Evolutionary conservation across 2,329 filamentous ascomycete species (phyloP).

Genomic region (Epichloe sp.): DNA sequence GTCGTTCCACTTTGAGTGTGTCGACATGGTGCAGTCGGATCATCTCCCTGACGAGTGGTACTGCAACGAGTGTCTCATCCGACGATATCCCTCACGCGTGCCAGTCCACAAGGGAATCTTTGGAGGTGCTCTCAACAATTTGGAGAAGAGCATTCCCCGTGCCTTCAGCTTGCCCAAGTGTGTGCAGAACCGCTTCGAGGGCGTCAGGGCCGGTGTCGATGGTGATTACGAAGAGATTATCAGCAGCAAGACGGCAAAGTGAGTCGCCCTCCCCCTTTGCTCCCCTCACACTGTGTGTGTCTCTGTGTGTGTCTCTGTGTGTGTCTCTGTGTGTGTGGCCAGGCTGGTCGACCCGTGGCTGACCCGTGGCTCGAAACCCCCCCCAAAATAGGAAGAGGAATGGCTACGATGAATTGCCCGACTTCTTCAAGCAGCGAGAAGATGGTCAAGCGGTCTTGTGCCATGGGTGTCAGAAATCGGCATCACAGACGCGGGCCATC

Average conservation of each 20-base stretch:
- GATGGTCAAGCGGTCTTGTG: constrained; percentile 71
- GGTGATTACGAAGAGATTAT: constrained; percentile 67
- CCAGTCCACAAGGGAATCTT: constrained; percentile 43
- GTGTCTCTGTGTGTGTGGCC: not conserved
- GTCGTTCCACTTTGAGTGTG: constrained; percentile 81
- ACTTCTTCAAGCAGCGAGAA: constrained; percentile 57
- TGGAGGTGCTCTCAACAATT: constrained; percentile 45
- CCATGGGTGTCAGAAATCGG: constrained; percentile 56
- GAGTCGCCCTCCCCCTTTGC: constrained; percentile 21
- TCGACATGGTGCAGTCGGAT: constrained; percentile 64
- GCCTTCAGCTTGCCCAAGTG: constrained; percentile 59
- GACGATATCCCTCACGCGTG: constrained; percentile 32
- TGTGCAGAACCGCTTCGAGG: constrained; percentile 66
- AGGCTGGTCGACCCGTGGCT: not conserved
- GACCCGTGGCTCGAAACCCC: too few species aligned
- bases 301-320: rapidly evolving
- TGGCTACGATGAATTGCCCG: constrained; percentile 48
- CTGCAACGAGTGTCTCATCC: constrained; percentile 58
- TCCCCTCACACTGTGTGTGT: not conserved
- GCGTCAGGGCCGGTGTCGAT: constrained; percentile 61
- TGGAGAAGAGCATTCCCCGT: constrained; percentile 57
- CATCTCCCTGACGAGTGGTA: constrained; percentile 68
- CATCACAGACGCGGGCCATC: constrained; percentile 51
- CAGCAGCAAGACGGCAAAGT: constrained; percentile 50
- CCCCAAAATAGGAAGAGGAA: constrained; percentile 30